These are phyloP conservation scores for Exophiala phaeomuriformis DNA, from an alignment of 2,329 filamentous ascomycete species.

Conservation along the genomic window DNA sequence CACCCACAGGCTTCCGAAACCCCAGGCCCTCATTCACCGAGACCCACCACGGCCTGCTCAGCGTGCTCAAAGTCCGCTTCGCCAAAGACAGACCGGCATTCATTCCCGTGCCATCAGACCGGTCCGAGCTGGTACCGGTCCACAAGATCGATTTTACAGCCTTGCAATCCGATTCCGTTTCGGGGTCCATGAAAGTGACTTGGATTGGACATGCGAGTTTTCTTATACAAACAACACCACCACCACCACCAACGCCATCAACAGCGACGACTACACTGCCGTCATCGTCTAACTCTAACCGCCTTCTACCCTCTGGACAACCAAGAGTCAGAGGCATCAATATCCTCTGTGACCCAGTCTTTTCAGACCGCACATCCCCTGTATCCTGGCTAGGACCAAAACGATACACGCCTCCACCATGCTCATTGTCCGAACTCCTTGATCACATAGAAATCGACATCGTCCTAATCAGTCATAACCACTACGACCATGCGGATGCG, in stretches of 20 bases:
- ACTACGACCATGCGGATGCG: conserved; percentile 50
- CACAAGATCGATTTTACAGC: conserved; percentile 24
- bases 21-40: conserved; percentile 41
- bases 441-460: conserved; percentile 39
- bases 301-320: neutral
- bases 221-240: conserved; percentile 37
- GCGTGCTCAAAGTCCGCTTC: conserved; percentile 32
- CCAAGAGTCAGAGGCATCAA: conserved; percentile 34
- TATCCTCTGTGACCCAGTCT: conserved; percentile 49
- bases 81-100: conserved; percentile 27
- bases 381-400: conserved; percentile 44
- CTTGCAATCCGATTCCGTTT: conserved; percentile 10
- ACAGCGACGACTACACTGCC: no score
- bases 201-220: conserved; percentile 49
- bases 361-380: conserved; percentile 44
- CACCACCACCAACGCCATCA: neutral
- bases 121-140: conserved; percentile 39
- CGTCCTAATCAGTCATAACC: conserved; percentile 49
- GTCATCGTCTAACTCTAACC: neutral
- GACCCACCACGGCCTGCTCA: conserved; percentile 22
- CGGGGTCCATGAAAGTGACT: conserved; percentile 36
- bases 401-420: conserved; percentile 47
- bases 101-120: conserved; percentile 38
- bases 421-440: conserved; percentile 44
- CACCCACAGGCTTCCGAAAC: conserved; percentile 43